Evolutionary conservation across 805 yeast genomes (phyloP).

Genomic region (Candida germanica): DNA sequence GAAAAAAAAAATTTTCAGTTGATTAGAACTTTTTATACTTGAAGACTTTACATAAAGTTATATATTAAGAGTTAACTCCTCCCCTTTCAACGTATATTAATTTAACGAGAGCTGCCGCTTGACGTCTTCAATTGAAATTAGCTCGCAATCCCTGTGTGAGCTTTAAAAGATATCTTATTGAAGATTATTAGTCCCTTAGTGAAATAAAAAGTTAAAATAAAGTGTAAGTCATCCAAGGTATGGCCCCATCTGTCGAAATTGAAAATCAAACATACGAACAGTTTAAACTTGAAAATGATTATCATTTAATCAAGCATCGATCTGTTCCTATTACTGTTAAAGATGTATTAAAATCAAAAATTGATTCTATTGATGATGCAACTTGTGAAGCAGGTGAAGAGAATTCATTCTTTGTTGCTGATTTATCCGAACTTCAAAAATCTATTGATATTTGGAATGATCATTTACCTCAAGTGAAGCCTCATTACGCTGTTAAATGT

Average conservation of each 20-base stretch:
- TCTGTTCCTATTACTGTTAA: not conserved
- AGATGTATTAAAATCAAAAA: slow-evolving; percentile 7
- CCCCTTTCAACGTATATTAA: not conserved
- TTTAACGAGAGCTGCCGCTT: slow-evolving; percentile 45
- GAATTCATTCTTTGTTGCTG: slow-evolving; percentile 85
- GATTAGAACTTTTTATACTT: not conserved
- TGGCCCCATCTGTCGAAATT: slow-evolving; percentile 20
- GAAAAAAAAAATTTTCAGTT: not conserved
- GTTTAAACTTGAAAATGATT: slow-evolving; percentile 3
- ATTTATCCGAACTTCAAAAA: slow-evolving; percentile 67
- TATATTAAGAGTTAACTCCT: slow-evolving; percentile 4
- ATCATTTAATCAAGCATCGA: slow-evolving; percentile 1
- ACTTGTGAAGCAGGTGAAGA: slow-evolving; percentile 73
- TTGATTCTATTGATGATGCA: slow-evolving; percentile 45
- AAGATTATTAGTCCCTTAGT: slow-evolving; percentile 10
- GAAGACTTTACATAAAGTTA: not conserved
- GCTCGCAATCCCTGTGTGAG: slow-evolving; percentile 37
- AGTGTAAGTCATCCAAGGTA: slow-evolving; percentile 11
- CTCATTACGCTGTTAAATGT: slow-evolving; percentile 95
- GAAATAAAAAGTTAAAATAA: slow-evolving; percentile 2
- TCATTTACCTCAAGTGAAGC: slow-evolving; percentile 69
- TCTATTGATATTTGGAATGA: slow-evolving; percentile 62
- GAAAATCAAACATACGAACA: slow-evolving; percentile 5
- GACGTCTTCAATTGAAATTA: slow-evolving; percentile 24
- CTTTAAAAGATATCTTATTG: slow-evolving; percentile 8